Base-by-base conservation (phyloP, 495 filamentous ascomycete genomes). In the Stereocaulon alpinum region DNA sequence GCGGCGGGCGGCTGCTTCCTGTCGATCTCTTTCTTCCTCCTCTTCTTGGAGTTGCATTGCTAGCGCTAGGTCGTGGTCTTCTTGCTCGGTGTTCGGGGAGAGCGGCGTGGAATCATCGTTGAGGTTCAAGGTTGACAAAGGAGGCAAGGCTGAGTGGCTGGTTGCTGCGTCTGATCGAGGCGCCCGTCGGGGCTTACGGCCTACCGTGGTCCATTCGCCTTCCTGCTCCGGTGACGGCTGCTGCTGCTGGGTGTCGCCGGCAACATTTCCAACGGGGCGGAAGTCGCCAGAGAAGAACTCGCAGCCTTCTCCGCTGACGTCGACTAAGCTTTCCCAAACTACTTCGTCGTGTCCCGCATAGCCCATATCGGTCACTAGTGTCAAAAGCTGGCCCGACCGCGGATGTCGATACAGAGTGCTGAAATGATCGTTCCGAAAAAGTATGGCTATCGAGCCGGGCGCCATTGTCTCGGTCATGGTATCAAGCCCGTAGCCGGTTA, bases 371-470 rank as follows among this genome's bases (percentile, higher is more conserved):
- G 93, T 98, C 27, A 98, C 89, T 18, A 97, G 70, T 0, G 86
- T 88, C 58, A 87, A 78, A 0, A 98, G 77, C 61, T 84, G 78
- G 4, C 78, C 70, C 0, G 86, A 86, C 32, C 81, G 74, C 0
- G 90, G 89, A 61, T 93, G 74, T 60, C 89, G 83, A 69, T 96
- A 95, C 0, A 98, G 68, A 0, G 93, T 97, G 32, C 86, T 86
- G 67, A 98, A 98, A 71, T 98, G 93, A 65, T 97, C 92, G 62
- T 98, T 98, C 37, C 93, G 82, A 74, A 98, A 98, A 2, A 97
- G 71, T 51, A 98, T 97, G 0, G 87, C 88, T 9, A 95, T 76
- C 0, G 85, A 81, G 3, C 89, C 89, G 0, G 89, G 86, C 15
- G 75, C 71, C 48, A 96, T 70, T 7, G 72, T 77, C 47, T 80